Base-by-base conservation (phyloP, 2,329 filamentous ascomycete species). In the Plectosphaerella cucumerina region DNA sequence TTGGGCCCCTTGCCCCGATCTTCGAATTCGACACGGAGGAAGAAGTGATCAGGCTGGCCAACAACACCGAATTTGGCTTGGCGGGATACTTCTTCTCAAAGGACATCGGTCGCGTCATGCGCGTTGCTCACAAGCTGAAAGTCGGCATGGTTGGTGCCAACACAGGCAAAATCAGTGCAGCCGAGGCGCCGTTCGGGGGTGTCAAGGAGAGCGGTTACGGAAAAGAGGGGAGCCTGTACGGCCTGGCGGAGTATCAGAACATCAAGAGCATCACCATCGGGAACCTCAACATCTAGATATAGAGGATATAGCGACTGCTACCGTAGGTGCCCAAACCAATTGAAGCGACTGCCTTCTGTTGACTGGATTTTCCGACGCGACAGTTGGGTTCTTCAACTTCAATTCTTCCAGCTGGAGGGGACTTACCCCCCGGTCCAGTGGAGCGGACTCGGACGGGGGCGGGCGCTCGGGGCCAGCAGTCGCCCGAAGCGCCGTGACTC, bases 31-130 rank as follows among this genome's bases (percentile, higher is more conserved):
- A 86, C 31, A 82, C 78, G 0, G 87, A 90, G 64, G 81, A 84
- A 33, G 85, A 90, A 52, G 86, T 87, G 6, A 76, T 89, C 9
- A 71, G 77, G 49, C 69, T 85, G 50, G 86, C 86, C 2, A 90
- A 90, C 61, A 60, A 68, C 5, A 75, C 84, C 0, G 83, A 86
- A 53, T 85, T 89, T 45, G 86, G 87, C 1, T 74, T 90, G 33
- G 85, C 87, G 1, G 86, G 83, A 3, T 89, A 89, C 67, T 87
- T 88, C 68, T 89, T 84, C 68, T 86, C 68, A 44, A 65, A 65
- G 53, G 64, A 76, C 58, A 59, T 71, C 15, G 64, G 64, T 35
- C 58, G 74, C 4, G 60, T 68, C n/a, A 73, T 68, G 65, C 65
- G 72, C 33, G 65, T 77, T 23, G 70, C 71, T 22, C 72, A 76